A percentile compares a stretch with the other conserved stretches of the same genome.
These are phyloP conservation scores for Clarireedia paspali DNA, from an alignment of 2,329 filamentous ascomycete species.

Conservation along the genomic window DNA sequence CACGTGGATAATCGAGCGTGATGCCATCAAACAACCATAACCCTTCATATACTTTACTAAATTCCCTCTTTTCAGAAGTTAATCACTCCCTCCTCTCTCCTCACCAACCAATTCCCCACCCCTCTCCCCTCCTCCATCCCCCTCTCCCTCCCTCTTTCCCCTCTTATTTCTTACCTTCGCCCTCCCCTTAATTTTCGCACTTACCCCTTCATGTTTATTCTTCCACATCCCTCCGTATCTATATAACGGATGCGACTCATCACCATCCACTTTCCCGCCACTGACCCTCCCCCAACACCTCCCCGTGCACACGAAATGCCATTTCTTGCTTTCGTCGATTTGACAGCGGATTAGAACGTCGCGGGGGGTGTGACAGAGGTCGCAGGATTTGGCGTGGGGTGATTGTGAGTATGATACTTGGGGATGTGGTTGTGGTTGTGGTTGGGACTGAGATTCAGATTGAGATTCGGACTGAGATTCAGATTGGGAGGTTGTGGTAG, in stretches of 20 bases:
- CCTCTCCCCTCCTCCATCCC: not conserved
- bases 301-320: conserved; percentile 14
- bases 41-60: not conserved
- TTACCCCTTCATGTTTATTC: conserved; percentile 16
- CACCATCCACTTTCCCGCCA: conserved; percentile 9
- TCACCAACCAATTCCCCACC: not conserved
- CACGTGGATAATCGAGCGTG: no score
- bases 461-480: no score
- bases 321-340: conserved; percentile 12
- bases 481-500: no score
- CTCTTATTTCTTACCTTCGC: conserved; percentile 9
- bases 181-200: conserved; percentile 17
- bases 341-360: conserved; percentile 15
- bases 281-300: conserved; percentile 2
- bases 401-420: not conserved
- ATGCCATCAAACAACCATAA: no score
- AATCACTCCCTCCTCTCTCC: not conserved
- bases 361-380: conserved; percentile 8
- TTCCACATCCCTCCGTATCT: conserved; percentile 18
- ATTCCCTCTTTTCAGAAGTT: not conserved
- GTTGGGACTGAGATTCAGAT: not conserved
- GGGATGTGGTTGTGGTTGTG: not conserved
- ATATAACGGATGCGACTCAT: conserved; percentile 4
- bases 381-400: conserved; percentile 14
- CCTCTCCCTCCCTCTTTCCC: not conserved